These are phyloP conservation scores for Candida nonsorbophila DNA, from an alignment of 805 yeast species.

Conservation along the genomic window DNA sequence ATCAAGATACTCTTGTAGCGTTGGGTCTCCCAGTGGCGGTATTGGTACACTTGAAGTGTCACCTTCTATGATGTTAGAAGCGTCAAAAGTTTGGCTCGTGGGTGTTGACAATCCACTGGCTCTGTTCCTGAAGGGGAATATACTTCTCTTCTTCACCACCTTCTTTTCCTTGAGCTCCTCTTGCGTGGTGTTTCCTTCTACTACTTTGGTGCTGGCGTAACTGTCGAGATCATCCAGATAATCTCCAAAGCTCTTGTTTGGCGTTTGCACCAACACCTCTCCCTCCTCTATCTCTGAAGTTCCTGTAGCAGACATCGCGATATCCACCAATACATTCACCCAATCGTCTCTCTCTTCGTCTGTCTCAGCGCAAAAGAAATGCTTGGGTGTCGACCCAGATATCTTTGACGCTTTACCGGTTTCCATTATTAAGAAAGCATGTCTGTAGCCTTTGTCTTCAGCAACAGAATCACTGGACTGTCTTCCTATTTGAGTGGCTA, in stretches of 20 bases:
- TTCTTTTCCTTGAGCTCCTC: slow-evolving; percentile 30
- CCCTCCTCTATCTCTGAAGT: slow-evolving; percentile 2
- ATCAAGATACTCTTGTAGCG: slow-evolving; percentile 25
- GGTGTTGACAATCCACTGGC: not conserved
- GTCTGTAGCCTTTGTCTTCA: slow-evolving; percentile 47
- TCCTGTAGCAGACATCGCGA: not conserved
- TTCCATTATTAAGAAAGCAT: slow-evolving; percentile 56
- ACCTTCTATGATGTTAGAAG: not conserved
- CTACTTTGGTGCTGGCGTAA: slow-evolving; percentile 1
- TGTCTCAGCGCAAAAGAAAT: slow-evolving; percentile 73
- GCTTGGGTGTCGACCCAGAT: slow-evolving; percentile 40
- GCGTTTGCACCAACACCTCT: slow-evolving; percentile 1
- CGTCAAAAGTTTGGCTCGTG: slow-evolving; percentile 2
- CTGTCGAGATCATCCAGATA: slow-evolving; percentile 11
- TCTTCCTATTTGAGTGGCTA: slow-evolving; percentile 52
- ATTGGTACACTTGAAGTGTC: too few relatives aligned
- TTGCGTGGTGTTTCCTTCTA: slow-evolving; percentile 3
- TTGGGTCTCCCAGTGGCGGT: slow-evolving; percentile 8
- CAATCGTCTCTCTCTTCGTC: slow-evolving; percentile 71
- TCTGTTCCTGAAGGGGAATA: slow-evolving; percentile 51
- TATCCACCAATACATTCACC: slow-evolving; percentile 45
- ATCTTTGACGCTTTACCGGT: slow-evolving; percentile 30
- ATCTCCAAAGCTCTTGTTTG: slow-evolving; percentile 5
- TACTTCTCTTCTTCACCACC: slow-evolving; percentile 49
- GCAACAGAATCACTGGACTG: slow-evolving; percentile 40